A percentile compares a stretch with the other conserved stretches of the same genome.
Evolutionary conservation across 768 basidiomycete species (phyloP).

Genomic region (Pleurotus pulmonarius): DNA sequence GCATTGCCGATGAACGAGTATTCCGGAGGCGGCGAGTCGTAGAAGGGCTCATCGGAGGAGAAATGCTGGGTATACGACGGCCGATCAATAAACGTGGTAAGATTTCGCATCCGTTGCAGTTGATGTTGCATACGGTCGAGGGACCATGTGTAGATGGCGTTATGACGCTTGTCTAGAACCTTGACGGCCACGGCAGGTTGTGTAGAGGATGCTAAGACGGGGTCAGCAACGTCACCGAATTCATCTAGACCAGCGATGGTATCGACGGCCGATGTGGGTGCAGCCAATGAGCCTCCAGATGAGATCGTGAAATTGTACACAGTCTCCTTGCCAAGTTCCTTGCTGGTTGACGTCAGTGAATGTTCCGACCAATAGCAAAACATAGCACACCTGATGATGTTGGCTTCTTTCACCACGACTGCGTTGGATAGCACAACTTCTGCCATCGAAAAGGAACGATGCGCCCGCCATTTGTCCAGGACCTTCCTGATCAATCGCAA

Average conservation of each 20-base stretch:
- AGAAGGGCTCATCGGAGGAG: slow-evolving; percentile 90
- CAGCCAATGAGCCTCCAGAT: slow-evolving; percentile 75
- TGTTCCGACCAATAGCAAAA: background rate
- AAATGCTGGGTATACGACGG: slow-evolving; percentile 95
- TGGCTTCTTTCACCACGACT: slow-evolving; percentile 89
- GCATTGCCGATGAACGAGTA: slow-evolving; percentile 94
- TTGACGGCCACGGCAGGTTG: slow-evolving; percentile 89
- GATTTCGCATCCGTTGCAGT: slow-evolving; percentile 88
- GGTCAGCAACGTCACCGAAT: slow-evolving; percentile 91
- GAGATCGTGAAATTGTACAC: slow-evolving; percentile 91
- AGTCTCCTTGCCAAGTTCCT: slow-evolving; percentile 83
- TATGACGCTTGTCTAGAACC: slow-evolving; percentile 84
- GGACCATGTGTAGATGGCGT: slow-evolving; percentile 90
- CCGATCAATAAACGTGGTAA: slow-evolving; percentile 84
- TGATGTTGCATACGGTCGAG: slow-evolving; percentile 85
- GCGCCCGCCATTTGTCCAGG: slow-evolving; percentile 80
- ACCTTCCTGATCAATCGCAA: slow-evolving; percentile 79
- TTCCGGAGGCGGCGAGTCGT: slow-evolving; percentile 80
- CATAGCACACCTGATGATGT: slow-evolving; percentile 72
- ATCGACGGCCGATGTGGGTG: slow-evolving; percentile 80
- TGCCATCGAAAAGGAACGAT: slow-evolving; percentile 88
- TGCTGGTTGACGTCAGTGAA: slow-evolving; percentile 39
- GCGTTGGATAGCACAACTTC: slow-evolving; percentile 84
- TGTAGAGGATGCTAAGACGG: slow-evolving; percentile 62
- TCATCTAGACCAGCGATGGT: slow-evolving; percentile 85